Conservation (phyloP, 129 eudicot genomes). For the Pseudognaphalium luteoalbum region DNA sequence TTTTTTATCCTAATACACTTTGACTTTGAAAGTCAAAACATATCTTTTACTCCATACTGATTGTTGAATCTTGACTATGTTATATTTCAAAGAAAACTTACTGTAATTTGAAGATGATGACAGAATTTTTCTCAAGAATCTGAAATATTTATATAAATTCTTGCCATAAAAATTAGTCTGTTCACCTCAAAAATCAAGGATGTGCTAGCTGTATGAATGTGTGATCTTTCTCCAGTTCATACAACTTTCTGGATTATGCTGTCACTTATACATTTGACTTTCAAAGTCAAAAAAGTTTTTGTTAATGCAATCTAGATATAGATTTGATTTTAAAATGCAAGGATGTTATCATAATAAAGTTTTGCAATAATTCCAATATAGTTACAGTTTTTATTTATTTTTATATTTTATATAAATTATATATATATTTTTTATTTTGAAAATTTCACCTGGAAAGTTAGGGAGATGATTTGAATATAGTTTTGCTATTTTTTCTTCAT, state of each 20-base stretch:
- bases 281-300: not conserved
- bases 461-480: not conserved
- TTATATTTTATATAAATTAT: too few species aligned
- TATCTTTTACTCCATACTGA: not conserved
- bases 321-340: not conserved
- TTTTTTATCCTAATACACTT: not conserved
- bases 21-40: not conserved
- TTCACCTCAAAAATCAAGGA: conserved; percentile 32
- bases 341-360: not conserved
- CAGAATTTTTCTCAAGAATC: not conserved
- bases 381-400: not conserved
- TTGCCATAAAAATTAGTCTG: conserved; percentile 1
- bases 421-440: too few species aligned
- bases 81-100: not conserved
- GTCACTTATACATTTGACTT: conserved; percentile 15
- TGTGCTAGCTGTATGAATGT: conserved; percentile 4
- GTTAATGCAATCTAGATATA: not conserved
- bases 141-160: not conserved
- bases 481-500: too few species aligned
- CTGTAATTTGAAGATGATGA: not conserved
- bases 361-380: not conserved
- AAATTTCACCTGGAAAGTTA: not conserved
- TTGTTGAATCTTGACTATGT: not conserved
- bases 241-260: conserved; percentile 3
- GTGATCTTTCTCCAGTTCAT: conserved; percentile 6